Conservation (phyloP, 805 yeast genomes). For the Clavispora asparagi region DNA sequence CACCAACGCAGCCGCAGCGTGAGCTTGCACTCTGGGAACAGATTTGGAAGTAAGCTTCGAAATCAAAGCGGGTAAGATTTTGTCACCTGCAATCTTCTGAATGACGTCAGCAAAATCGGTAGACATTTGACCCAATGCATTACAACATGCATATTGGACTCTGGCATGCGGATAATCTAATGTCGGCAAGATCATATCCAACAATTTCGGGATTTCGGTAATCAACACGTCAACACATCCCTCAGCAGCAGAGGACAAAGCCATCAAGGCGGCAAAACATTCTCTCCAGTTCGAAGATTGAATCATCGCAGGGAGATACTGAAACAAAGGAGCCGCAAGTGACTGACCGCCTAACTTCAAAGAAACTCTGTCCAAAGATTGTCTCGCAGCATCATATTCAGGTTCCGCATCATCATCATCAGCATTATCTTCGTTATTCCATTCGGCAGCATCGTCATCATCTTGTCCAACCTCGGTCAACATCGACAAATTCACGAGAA, state of each 20-base stretch:
- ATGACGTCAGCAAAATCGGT: slow-evolving; percentile 91
- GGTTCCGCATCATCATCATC: slow-evolving; percentile 74
- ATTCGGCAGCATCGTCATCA: slow-evolving; percentile 80
- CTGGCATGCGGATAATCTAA: slow-evolving; percentile 84
- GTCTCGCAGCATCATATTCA: slow-evolving; percentile 88
- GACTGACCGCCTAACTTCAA: slow-evolving; percentile 78
- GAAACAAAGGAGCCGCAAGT: slow-evolving; percentile 81
- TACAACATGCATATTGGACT: slow-evolving; percentile 96
- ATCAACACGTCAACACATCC: slow-evolving; percentile 90
- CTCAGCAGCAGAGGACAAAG: slow-evolving; percentile 93
- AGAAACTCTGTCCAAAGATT: slow-evolving; percentile 87
- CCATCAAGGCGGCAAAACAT: slow-evolving; percentile 96
- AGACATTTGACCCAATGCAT: slow-evolving; percentile 93
- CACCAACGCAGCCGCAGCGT: slow-evolving; percentile 97
- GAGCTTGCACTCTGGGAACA: slow-evolving; percentile 92
- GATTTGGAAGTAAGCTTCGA: slow-evolving; percentile 68
- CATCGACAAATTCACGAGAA: slow-evolving; percentile 69
- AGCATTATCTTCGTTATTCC: slow-evolving; percentile 81
- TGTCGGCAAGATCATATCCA: slow-evolving; percentile 83
- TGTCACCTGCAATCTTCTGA: slow-evolving; percentile 73
- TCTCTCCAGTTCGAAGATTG: slow-evolving; percentile 81
- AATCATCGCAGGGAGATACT: slow-evolving; percentile 79
- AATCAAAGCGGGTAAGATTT: slow-evolving; percentile 83
- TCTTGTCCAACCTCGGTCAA: slow-evolving; percentile 90
- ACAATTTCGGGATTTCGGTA: slow-evolving; percentile 70